A percentile compares a stretch with the other conserved stretches of the same genome.
These are phyloP conservation scores for Colletotrichum plurivorum DNA, from an alignment of 2,329 filamentous ascomycete genomes.

Conservation along the genomic window DNA sequence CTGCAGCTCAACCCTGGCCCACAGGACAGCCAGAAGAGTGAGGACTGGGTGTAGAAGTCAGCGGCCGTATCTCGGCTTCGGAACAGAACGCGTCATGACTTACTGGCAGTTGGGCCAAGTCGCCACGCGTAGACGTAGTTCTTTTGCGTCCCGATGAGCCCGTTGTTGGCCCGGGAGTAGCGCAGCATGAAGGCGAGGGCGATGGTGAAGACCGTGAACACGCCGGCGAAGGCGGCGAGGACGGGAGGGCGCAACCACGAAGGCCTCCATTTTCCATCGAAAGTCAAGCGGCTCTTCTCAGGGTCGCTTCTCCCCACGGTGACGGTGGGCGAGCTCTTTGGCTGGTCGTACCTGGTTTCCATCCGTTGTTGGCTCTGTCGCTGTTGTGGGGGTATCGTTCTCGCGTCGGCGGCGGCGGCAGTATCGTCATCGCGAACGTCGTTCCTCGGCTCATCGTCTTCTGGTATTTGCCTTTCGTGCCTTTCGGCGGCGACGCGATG, in stretches of 20 bases:
- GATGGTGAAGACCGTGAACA: conserved; percentile 6
- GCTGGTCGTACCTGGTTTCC: background rate
- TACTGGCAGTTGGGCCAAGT: conserved; percentile 23
- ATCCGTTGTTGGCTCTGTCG: background rate
- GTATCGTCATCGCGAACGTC: background rate
- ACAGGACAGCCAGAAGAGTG: conserved; percentile 7
- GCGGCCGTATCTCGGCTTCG: background rate
- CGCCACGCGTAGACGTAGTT: conserved; percentile 23
- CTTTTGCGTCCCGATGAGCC: conserved; percentile 9
- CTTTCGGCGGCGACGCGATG: background rate
- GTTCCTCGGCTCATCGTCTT: background rate
- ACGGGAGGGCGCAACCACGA: conserved; percentile 18
- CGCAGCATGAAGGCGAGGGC: conserved; percentile 16
- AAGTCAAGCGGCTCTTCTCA: background rate
- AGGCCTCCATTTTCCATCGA: conserved; percentile 8
- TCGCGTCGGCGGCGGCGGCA: background rate
- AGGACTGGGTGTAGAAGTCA: background rate
- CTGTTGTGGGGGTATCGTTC: background rate
- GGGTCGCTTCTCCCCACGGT: background rate
- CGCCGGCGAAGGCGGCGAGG: conserved; percentile 3
- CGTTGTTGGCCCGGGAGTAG: conserved; percentile 1
- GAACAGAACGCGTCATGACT: background rate
- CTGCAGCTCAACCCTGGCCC: conserved; percentile 28
- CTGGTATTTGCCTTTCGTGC: background rate
- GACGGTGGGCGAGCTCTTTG: background rate